Conservation (phyloP, 1,284 basidiomycete species). For the Rhizoctonia solani region DNA sequence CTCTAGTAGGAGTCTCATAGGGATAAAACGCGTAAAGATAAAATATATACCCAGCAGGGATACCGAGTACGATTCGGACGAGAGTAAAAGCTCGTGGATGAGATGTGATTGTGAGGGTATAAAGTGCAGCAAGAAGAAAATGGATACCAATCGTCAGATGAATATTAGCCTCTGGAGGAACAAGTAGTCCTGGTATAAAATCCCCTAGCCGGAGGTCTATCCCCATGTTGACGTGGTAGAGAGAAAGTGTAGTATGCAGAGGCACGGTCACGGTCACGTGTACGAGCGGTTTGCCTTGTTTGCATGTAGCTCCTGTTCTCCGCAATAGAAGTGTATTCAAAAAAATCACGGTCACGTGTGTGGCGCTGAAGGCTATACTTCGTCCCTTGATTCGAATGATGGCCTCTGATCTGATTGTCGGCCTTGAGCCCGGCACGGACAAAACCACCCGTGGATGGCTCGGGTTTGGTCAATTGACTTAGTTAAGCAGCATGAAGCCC, state of each 20-base stretch:
- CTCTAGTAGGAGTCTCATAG: neutral
- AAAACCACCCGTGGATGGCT: too few relatives aligned
- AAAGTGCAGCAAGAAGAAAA: conserved; percentile 18
- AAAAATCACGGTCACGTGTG: conserved; percentile 10
- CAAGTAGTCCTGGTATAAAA: conserved; percentile 33
- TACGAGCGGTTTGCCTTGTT: too few relatives aligned
- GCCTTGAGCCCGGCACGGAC: too few relatives aligned
- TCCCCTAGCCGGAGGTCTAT: conserved; percentile 10
- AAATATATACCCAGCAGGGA: conserved; percentile 14
- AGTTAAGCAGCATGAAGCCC: too few relatives aligned
- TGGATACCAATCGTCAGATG: conserved; percentile 10
- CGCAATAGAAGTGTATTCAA: too few relatives aligned
- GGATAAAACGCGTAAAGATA: conserved; percentile 25
- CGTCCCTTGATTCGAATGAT: neutral
- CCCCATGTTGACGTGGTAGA: conserved; percentile 19
- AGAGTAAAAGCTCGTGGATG: conserved; percentile 8
- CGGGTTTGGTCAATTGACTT: too few relatives aligned
- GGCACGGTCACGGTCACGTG: too few relatives aligned
- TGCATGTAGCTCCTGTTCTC: too few relatives aligned
- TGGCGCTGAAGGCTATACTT: conserved; percentile 1
- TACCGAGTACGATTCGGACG: conserved; percentile 19
- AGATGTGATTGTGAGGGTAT: conserved; percentile 32
- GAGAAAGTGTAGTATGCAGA: neutral
- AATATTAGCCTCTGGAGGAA: conserved; percentile 28
- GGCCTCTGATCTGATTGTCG: neutral